Evolutionary conservation across 2,329 filamentous ascomycete species (phyloP).

Genomic region (Cladosporium velox): DNA sequence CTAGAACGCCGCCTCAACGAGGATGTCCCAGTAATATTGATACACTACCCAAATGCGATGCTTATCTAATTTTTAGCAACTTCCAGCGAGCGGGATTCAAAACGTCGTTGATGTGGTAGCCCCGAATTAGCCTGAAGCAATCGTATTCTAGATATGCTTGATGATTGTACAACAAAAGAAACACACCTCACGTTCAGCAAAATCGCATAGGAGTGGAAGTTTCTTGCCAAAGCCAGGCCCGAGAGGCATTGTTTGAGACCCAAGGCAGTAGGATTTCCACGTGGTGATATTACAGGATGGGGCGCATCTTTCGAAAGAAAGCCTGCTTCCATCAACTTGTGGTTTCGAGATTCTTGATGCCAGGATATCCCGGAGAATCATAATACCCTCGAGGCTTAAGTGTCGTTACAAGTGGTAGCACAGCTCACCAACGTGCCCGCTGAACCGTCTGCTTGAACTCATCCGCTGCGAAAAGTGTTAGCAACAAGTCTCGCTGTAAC

Average conservation of each 20-base stretch:
- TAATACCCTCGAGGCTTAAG: not conserved
- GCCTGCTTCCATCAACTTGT: not conserved
- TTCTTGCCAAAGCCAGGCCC: not conserved
- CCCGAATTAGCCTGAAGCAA: no score
- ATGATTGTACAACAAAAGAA: not conserved
- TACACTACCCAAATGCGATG: not conserved
- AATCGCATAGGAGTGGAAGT: not conserved
- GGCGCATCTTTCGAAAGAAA: not conserved
- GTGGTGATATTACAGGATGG: not conserved
- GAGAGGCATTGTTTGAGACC: not conserved
- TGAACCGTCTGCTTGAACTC: constrained; percentile 12
- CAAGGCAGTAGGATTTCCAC: not conserved
- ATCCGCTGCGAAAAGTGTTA: not conserved
- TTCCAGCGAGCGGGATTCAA: no score
- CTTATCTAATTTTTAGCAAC: not conserved
- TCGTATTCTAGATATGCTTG: no score
- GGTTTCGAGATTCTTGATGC: not conserved
- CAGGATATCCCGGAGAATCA: not conserved
- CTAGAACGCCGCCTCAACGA: no score
- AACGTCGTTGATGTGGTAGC: no score
- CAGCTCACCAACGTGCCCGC: constrained; percentile 5
- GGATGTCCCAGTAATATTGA: not conserved
- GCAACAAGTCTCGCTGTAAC: not conserved
- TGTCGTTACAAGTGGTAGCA: not conserved
- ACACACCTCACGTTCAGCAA: not conserved